Percentiles rank a stretch among this genome's conserved stretches.
Evolutionary conservation across 2,329 filamentous ascomycete genomes (phyloP).

Genomic region (Stachybotrys elegans): DNA sequence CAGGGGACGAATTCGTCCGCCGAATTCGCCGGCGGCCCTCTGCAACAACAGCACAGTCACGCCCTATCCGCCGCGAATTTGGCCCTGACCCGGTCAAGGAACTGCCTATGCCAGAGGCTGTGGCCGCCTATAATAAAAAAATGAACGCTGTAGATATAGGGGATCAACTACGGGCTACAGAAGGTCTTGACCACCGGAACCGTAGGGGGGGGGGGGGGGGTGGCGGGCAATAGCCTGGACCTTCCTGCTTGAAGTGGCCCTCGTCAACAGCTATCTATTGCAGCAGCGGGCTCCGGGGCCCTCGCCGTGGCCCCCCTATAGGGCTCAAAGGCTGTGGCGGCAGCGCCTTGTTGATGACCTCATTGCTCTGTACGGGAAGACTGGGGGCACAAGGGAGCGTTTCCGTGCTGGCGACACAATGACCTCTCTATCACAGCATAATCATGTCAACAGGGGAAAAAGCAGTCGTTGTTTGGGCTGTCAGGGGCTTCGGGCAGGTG

Average conservation of each 20-base stretch:
- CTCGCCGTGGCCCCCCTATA: constrained; percentile 1
- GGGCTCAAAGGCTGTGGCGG: constrained; percentile 2
- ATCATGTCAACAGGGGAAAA: constrained; percentile 7
- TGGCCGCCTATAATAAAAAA: constrained; percentile 7
- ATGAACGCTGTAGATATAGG: constrained; percentile 10
- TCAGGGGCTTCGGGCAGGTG: constrained; percentile 3
- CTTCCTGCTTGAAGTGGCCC: constrained; percentile 10
- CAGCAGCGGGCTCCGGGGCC: background rate
- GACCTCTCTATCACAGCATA: constrained; percentile 7
- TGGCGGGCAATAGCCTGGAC: constrained; percentile 11
- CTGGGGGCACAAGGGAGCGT: background rate
- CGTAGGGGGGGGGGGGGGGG: constrained; percentile 4
- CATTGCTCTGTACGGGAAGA: constrained; percentile 1
- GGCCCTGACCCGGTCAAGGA: constrained; percentile 4
- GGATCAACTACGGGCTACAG: constrained; percentile 5
- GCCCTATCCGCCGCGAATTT: constrained; percentile 8
- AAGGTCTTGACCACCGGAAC: constrained; percentile 5
- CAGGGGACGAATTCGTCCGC: constrained; percentile 1
- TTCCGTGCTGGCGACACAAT: constrained; percentile 5
- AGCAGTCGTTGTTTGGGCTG: constrained; percentile 4
- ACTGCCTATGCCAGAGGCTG: constrained; percentile 3
- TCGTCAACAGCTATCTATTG: constrained; percentile 9
- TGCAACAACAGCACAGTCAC: constrained; percentile 1
- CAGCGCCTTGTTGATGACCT: constrained; percentile 2
- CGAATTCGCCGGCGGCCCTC: constrained; percentile 2